A percentile compares a stretch with the other conserved stretches of the same genome.
These are phyloP conservation scores for Cladosporium sp. DNA, from an alignment of 2,329 filamentous ascomycete genomes.

Conservation along the genomic window DNA sequence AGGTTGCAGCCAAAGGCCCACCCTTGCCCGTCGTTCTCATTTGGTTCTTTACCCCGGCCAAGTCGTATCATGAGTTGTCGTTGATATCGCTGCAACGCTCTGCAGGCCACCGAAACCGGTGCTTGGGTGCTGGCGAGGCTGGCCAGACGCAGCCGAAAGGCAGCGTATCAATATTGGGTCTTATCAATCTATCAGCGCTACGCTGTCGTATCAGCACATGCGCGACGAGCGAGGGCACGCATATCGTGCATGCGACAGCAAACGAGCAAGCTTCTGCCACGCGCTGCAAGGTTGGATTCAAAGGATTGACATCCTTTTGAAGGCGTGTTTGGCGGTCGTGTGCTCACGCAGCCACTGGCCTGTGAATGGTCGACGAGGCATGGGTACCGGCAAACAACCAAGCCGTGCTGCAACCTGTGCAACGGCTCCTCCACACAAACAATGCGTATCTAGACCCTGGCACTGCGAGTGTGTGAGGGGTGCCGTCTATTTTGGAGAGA, in stretches of 20 bases:
- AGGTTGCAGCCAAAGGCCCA: not conserved
- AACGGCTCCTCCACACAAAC: not conserved
- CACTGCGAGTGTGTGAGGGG: not conserved
- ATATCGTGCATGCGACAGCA: not conserved
- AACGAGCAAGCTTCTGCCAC: conserved; percentile 6
- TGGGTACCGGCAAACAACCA: not conserved
- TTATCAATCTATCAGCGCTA: not conserved
- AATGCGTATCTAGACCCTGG: conserved; percentile 10
- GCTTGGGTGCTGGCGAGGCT: not conserved
- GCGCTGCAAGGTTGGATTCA: not conserved
- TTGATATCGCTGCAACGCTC: conserved; percentile 12
- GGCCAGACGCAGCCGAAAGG: conserved; percentile 2
- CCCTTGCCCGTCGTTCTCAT: not conserved
- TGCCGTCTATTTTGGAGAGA: conserved; percentile 7
- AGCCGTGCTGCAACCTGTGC: not conserved
- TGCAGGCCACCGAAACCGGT: not conserved
- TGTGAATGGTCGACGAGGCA: conserved; percentile 1
- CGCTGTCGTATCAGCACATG: not conserved
- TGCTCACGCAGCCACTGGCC: conserved; percentile 5
- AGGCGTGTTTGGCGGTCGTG: not conserved
- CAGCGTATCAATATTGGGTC: conserved; percentile 9
- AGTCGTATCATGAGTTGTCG: conserved; percentile 1
- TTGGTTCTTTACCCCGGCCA: not conserved
- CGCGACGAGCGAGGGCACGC: not conserved
- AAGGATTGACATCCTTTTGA: not conserved